A percentile compares a stretch with the other conserved stretches of the same genome.
phyloP scores from a whole-genome alignment of 176 grass and related monocot genomes.

The Pharus latifolius region DNA sequence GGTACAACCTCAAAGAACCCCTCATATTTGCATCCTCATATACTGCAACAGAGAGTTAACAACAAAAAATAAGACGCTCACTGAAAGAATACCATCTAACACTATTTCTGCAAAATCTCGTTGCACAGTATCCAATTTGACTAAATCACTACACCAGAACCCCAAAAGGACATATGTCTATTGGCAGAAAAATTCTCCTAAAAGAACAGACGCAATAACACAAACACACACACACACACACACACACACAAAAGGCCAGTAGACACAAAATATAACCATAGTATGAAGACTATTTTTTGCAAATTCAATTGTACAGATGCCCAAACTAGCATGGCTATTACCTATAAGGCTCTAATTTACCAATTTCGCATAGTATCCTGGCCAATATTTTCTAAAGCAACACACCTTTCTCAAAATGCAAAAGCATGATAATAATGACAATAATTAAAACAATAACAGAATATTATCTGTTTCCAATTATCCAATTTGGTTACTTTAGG shows the following conservation, averaged over 20 bases:
- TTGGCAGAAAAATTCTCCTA: too few species aligned
- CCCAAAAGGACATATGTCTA: too few species aligned
- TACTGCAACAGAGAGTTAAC: slow-evolving; percentile 9
- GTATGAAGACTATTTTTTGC: too few species aligned
- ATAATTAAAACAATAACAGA: not conserved
- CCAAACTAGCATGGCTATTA: not conserved
- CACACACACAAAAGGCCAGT: too few species aligned
- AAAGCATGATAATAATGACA: slow-evolving; percentile 1
- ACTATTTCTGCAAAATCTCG: too few species aligned
- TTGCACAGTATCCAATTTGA: too few species aligned
- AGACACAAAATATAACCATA: too few species aligned
- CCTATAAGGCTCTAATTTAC: not conserved
- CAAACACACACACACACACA: too few species aligned
- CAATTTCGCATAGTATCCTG: not conserved
- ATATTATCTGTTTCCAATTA: not conserved
- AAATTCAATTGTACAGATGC: too few species aligned
- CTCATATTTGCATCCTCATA: slow-evolving; percentile 41
- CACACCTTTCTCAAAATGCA: not conserved
- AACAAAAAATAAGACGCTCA: not conserved
- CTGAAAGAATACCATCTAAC: not conserved
- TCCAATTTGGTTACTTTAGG: not conserved
- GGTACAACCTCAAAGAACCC: slow-evolving; percentile 21
- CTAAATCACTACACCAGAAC: too few species aligned
- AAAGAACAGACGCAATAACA: too few species aligned
- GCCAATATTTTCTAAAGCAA: not conserved